A percentile compares a stretch with the other conserved stretches of the same genome.
Evolutionary conservation across 192 early-diverging fungal genomes (phyloP).

Genomic region (Polychytrium aggregatum): DNA sequence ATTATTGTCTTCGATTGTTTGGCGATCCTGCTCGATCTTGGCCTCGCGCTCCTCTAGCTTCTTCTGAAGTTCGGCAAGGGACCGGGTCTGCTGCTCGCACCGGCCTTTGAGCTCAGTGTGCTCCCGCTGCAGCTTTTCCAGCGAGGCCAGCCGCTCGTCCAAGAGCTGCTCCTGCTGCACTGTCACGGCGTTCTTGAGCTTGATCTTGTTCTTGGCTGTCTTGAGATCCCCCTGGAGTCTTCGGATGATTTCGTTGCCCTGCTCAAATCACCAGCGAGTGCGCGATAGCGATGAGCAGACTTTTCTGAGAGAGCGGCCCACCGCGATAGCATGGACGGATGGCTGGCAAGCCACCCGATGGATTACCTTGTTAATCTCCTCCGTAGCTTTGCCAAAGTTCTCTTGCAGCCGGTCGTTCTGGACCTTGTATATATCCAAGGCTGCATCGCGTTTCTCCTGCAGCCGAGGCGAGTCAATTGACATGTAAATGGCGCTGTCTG

Average conservation of each 20-base stretch:
- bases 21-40: too few relatives aligned
- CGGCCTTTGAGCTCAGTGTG: conserved; percentile 13
- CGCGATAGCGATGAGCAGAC: too few relatives aligned
- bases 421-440: conserved; percentile 13
- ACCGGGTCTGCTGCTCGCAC: conserved; percentile 3
- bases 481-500: too few relatives aligned
- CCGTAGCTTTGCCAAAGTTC: conserved; percentile 11
- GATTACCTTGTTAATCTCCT: conserved; percentile 32
- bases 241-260: conserved; percentile 55
- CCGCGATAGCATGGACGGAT: too few relatives aligned
- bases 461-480: too few relatives aligned
- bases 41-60: conserved; percentile 34
- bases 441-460: conserved; percentile 18
- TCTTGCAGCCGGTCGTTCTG: conserved; percentile 24
- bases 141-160: conserved; percentile 27
- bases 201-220: conserved; percentile 34
- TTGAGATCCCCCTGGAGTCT: conserved; percentile 38
- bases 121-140: conserved; percentile 31
- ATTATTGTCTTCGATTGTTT: conserved; percentile 48
- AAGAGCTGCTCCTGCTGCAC: conserved; percentile 48
- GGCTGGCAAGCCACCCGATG: too few relatives aligned
- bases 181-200: conserved; percentile 44
- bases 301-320: too few relatives aligned
- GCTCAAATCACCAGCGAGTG: not conserved
- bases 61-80: conserved; percentile 18